Evolutionary conservation across 345 rosid species (phyloP).

Genomic region (Crucihimalaya himalaica): DNA sequence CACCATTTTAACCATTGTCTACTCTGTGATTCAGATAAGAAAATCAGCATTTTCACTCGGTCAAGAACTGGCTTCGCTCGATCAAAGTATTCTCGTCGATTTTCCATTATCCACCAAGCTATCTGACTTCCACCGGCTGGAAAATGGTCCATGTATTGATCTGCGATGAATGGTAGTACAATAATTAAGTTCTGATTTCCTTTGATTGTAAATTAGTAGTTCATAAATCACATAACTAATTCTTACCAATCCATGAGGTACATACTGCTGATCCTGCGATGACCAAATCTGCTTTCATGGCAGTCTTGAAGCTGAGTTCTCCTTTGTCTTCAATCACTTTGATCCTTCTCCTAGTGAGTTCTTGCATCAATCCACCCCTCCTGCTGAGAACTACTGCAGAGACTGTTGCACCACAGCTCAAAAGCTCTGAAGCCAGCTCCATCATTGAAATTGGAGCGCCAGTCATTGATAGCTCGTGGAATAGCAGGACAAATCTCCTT

Average conservation of each 20-base stretch:
- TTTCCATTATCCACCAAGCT: conserved; percentile 99
- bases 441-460: conserved; percentile 98
- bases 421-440: conserved; percentile 93
- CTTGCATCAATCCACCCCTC: conserved; percentile 89
- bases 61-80: conserved; percentile 72
- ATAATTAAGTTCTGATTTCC: not conserved
- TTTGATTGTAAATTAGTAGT: not conserved
- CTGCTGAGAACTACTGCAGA: conserved; percentile 85
- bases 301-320: conserved; percentile 86
- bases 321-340: conserved; percentile 90
- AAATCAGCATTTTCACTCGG: conserved; percentile 76
- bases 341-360: conserved; percentile 78
- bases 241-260: conserved; percentile 91
- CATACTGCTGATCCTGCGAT: conserved; percentile 97
- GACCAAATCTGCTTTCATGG: conserved; percentile 91
- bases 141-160: conserved; percentile 75
- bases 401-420: conserved; percentile 98
- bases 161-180: conserved; percentile 44
- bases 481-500: conserved; percentile 78
- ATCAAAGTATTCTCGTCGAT: conserved; percentile 85
- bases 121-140: conserved; percentile 95
- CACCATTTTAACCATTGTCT: conserved; percentile 92
- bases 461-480: conserved; percentile 95
- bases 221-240: conserved; percentile 12
- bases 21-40: conserved; percentile 80